Conservation (phyloP, 495 filamentous ascomycete species). For the Saxispiralis lemnorum region DNA sequence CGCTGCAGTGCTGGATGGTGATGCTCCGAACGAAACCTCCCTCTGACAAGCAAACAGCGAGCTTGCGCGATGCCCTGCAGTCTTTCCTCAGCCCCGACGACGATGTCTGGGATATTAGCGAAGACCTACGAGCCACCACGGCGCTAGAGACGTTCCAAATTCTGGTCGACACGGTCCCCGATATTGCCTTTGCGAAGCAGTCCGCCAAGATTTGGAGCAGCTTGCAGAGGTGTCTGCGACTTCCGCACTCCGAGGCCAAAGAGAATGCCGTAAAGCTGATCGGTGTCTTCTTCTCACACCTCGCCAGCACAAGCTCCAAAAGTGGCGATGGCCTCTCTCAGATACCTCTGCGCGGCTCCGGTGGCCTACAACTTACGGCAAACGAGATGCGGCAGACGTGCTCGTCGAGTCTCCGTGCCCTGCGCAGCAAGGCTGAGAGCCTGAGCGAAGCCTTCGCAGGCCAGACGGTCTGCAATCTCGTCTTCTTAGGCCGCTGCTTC, state of each 20-base stretch:
- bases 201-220: slow-evolving; percentile 45
- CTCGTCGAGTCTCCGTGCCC: slow-evolving; percentile 42
- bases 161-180: slow-evolving; percentile 38
- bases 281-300: slow-evolving; percentile 58
- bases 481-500: slow-evolving; percentile 56
- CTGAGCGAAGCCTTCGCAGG: slow-evolving; percentile 50
- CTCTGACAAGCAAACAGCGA: slow-evolving; percentile 42
- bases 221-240: slow-evolving; percentile 48
- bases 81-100: neutral
- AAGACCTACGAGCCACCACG: slow-evolving; percentile 19
- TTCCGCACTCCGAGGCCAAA: slow-evolving; percentile 60
- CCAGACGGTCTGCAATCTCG: slow-evolving; percentile 56
- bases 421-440: slow-evolving; percentile 38
- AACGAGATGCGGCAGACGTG: slow-evolving; percentile 50
- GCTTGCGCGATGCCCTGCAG: slow-evolving; percentile 15
- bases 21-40: slow-evolving; percentile 56
- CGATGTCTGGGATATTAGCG: neutral
- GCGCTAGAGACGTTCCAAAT: slow-evolving; percentile 44
- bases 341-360: slow-evolving; percentile 49
- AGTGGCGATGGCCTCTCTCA: slow-evolving; percentile 31
- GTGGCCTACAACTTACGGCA: slow-evolving; percentile 47
- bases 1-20: slow-evolving; percentile 61
- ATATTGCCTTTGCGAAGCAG: slow-evolving; percentile 38
- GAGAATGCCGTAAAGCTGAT: slow-evolving; percentile 57
- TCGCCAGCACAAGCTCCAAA: slow-evolving; percentile 40